Percentiles rank a stretch among this genome's conserved stretches.
phyloP scores from a whole-genome alignment of 208 protist species.

The Crithidia fasciculata region DNA sequence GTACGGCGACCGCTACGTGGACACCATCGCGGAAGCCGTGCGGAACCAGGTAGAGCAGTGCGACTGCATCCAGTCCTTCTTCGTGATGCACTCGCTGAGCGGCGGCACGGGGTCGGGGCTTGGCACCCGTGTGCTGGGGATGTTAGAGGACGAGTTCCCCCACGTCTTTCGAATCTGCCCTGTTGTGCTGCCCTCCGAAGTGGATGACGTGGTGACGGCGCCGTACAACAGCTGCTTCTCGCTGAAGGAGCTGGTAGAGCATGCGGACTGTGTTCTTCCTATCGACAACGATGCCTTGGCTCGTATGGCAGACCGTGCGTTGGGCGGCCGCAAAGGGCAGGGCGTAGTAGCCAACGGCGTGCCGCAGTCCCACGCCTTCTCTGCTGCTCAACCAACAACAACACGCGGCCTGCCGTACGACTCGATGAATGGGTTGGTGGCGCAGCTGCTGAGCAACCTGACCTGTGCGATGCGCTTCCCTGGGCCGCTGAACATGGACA shows the following conservation, averaged over 20 bases:
- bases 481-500: slow-evolving; percentile 96
- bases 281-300: slow-evolving; percentile 94
- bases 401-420: slow-evolving; percentile 91
- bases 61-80: slow-evolving; percentile 96
- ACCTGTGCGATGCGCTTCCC: slow-evolving; percentile 95
- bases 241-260: slow-evolving; percentile 91
- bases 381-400: slow-evolving; percentile 71
- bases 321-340: slow-evolving; percentile 12
- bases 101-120: slow-evolving; percentile 97
- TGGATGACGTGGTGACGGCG: slow-evolving; percentile 96
- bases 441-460: slow-evolving; percentile 94
- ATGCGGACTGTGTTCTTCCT: slow-evolving; percentile 94
- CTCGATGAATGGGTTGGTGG: slow-evolving; percentile 96
- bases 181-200: slow-evolving; percentile 89
- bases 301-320: slow-evolving; percentile 80
- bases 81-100: slow-evolving; percentile 95
- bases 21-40: slow-evolving; percentile 85
- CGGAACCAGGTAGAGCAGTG: slow-evolving; percentile 91
- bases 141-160: slow-evolving; percentile 95
- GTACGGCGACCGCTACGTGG: slow-evolving; percentile 92
- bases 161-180: slow-evolving; percentile 89
- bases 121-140: slow-evolving; percentile 90
- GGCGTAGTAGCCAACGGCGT: slow-evolving; percentile 27
- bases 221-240: slow-evolving; percentile 96
- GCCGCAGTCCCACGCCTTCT: slow-evolving; percentile 53